Evolutionary conservation across 2,329 filamentous ascomycete species (phyloP), one percentile per base, ranked within the genome.

Genomic region (Cytospora mali): DNA sequence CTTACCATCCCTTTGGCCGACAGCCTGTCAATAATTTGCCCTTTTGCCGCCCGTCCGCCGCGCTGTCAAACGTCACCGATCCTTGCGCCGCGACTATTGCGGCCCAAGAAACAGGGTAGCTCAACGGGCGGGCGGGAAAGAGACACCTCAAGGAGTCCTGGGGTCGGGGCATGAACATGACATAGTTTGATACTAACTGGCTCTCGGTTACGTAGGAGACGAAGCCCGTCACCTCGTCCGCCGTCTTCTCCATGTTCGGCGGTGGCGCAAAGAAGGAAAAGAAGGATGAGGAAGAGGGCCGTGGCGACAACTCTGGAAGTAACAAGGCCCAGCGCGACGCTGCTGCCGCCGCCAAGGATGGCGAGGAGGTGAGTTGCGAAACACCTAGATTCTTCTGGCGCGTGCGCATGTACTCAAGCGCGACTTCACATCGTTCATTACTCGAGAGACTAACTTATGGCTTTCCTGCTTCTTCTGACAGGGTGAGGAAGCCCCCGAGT

Each of bases 181-280:
- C 25, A 27, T 23, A 35, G 18, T n/a, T 16, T 16, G 27, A 60
- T 55, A 48, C 56, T 55, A 48, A 61, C 61, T 18, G n/a, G n/a
- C n/a, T n/a, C 16, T 16, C 27, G 13, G 10, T 48, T 2, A 21
- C 13, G 9, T 23, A 60, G 58, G 58, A 60, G 58, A 28, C 62
- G 66, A 75, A 78, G 72, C 76, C 81, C 62, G 79, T 84, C 61
- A 85, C 81, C 66, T 81, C 82, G 21, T 86, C 86, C 10, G 83
- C 85, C 70, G 91, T 98, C 68, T 98, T 98, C 83, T 94, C 92
- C 78, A 98, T 99, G 95, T 99, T 99, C 75, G 95, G 95, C 71
- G 95, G 95, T 68, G 95, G 95, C 66, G 91, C 91, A 65, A 96
- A 96, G 87, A 98, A 97, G 84, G 92, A 95, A 81, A 93, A 92